phyloP scores from a whole-genome alignment of 2,329 filamentous ascomycete species.

The Dactylonectria estremocensis region DNA sequence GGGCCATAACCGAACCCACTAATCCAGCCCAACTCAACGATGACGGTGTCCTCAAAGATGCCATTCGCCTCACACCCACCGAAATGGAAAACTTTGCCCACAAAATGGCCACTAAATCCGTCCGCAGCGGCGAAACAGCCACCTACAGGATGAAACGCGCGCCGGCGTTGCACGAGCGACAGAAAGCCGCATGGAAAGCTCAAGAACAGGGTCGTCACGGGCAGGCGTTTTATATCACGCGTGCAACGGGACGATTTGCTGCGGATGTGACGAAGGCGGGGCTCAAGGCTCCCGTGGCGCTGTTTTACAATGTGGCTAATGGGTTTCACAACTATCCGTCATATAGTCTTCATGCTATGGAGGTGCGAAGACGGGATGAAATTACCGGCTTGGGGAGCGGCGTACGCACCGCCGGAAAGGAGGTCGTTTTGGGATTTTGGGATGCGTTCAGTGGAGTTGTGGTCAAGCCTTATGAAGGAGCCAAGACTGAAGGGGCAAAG shows the following conservation, averaged over 20 bases:
- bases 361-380: slow-evolving; percentile 74
- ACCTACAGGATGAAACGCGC: slow-evolving; percentile 31
- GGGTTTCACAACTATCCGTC: slow-evolving; percentile 83
- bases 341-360: slow-evolving; percentile 73
- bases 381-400: slow-evolving; percentile 74
- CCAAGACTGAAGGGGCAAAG: slow-evolving; percentile 72
- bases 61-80: slow-evolving; percentile 40
- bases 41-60: neutral
- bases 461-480: slow-evolving; percentile 74
- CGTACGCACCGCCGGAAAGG: slow-evolving; percentile 75
- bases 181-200: slow-evolving; percentile 43
- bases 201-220: slow-evolving; percentile 48
- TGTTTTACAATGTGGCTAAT: slow-evolving; percentile 77
- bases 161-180: slow-evolving; percentile 41
- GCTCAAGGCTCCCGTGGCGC: slow-evolving; percentile 76
- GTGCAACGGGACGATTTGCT: slow-evolving; percentile 68
- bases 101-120: slow-evolving; percentile 52
- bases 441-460: slow-evolving; percentile 78
- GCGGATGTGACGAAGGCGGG: slow-evolving; percentile 72
- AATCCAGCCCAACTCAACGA: too few species aligned
- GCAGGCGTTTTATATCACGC: slow-evolving; percentile 44
- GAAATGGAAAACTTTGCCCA: slow-evolving; percentile 50
- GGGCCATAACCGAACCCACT: neutral
- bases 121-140: slow-evolving; percentile 67
- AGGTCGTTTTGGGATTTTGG: slow-evolving; percentile 75